These are phyloP conservation scores for Alloteropsis semialata DNA, from an alignment of 176 grass and related monocot genomes.

Conservation along the genomic window DNA sequence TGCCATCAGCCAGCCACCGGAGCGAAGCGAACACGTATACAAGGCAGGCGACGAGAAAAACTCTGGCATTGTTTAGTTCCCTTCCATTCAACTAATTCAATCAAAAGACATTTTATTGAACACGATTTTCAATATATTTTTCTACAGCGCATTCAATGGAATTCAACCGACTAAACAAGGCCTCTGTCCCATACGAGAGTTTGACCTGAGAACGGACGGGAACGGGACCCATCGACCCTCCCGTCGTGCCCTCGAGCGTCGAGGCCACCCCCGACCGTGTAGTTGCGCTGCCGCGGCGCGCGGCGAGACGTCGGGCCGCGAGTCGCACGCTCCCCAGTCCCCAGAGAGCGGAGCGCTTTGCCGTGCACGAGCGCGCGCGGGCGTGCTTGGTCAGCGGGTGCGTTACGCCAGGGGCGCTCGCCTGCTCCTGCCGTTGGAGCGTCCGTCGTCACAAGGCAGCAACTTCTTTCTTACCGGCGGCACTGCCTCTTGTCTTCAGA, in stretches of 20 bases:
- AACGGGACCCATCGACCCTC: not conserved
- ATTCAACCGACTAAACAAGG: too few relatives aligned
- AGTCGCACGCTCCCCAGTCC: not conserved
- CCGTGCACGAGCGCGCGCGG: not conserved
- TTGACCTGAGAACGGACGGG: not conserved
- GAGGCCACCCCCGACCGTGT: constrained; percentile 1
- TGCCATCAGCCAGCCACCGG: not conserved
- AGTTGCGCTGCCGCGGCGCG: not conserved
- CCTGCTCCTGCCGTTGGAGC: not conserved
- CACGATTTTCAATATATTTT: too few relatives aligned
- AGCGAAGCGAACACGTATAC: not conserved
- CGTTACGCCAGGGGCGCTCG: not conserved
- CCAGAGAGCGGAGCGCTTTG: not conserved
- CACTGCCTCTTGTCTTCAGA: too few relatives aligned
- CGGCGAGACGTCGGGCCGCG: not conserved
- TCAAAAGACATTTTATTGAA: too few relatives aligned
- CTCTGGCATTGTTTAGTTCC: too few relatives aligned
- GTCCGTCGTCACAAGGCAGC: not conserved
- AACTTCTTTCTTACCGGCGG: too few relatives aligned
- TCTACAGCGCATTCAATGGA: too few relatives aligned
- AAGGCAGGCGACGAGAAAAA: not conserved
- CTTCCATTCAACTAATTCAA: too few relatives aligned
- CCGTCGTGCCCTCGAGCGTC: not conserved
- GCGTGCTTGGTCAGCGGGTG: constrained; percentile 1
- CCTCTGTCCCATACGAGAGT: too few relatives aligned